Evolutionary conservation across 2,329 filamentous ascomycete genomes (phyloP).

Genomic region (Emericellopsis atlantica): DNA sequence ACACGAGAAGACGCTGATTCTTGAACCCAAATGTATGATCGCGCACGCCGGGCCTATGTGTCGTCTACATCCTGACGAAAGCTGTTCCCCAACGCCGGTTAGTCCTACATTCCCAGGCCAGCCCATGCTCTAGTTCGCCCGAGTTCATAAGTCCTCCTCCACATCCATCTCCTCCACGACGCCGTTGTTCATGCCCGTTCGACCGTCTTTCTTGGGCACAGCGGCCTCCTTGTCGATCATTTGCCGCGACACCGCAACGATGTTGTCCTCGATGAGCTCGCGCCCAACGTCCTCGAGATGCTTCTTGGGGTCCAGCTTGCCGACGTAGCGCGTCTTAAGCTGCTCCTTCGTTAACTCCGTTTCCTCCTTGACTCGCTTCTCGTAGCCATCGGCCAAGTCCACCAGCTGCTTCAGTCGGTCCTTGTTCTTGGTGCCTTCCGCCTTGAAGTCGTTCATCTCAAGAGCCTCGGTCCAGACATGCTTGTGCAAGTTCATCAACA

Average conservation of each 20-base stretch:
- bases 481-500: constrained; percentile 99
- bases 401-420: constrained; percentile 83
- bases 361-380: constrained; percentile 98
- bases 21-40: too few relatives aligned
- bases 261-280: constrained; percentile 97
- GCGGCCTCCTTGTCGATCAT: constrained; percentile 99
- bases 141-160: constrained; percentile 40
- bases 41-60: too few relatives aligned
- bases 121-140: not conserved
- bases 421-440: constrained; percentile 74
- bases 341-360: constrained; percentile 95
- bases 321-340: constrained; percentile 96
- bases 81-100: not conserved
- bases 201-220: constrained; percentile 59
- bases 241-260: constrained; percentile 92
- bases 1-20: too few relatives aligned
- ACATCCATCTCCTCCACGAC: constrained; percentile 50
- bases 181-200: constrained; percentile 29
- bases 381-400: constrained; percentile 83
- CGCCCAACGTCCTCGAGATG: constrained; percentile 95
- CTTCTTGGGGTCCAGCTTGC: constrained; percentile 98
- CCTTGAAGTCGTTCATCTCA: constrained; percentile 90
- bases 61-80: too few relatives aligned
- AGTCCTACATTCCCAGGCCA: constrained; percentile 2
- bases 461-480: constrained; percentile 98